Evolutionary conservation across 2,329 filamentous ascomycete genomes (phyloP).

Genomic region (Aspergillus glaucus): DNA sequence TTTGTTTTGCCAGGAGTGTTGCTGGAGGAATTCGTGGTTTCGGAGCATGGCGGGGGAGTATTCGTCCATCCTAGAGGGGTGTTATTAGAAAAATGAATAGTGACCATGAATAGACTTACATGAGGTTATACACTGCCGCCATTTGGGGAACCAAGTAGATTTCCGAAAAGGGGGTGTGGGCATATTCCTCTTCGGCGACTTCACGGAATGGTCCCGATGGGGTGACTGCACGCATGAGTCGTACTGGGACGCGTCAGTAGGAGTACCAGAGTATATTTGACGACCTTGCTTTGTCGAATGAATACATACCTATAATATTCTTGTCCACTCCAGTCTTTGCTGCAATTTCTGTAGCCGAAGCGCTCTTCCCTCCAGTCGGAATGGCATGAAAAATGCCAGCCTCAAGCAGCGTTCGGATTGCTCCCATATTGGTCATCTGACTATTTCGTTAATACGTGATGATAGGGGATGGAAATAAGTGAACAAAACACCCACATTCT

Average conservation of each 20-base stretch:
- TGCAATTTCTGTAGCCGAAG: conserved; percentile 7
- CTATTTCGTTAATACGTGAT: not conserved
- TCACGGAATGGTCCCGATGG: conserved; percentile 14
- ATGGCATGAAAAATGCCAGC: conserved; percentile 16
- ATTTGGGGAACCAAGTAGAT: conserved; percentile 11
- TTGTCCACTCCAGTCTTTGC: conserved; percentile 8
- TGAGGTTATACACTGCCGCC: conserved; percentile 7
- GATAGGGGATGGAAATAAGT: not conserved
- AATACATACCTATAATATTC: conserved; percentile 2
- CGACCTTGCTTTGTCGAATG: not conserved
- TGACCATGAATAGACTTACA: conserved; percentile 2
- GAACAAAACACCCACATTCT: conserved; percentile 5
- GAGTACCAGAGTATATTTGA: no score
- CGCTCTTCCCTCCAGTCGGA: conserved; percentile 11
- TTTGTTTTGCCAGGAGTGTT: conserved; percentile 11
- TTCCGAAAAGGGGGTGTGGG: conserved; percentile 15
- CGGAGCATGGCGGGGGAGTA: conserved; percentile 6
- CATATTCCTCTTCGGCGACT: conserved; percentile 12
- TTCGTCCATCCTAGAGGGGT: conserved; percentile 7
- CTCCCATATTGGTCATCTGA: conserved; percentile 14
- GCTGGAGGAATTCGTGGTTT: conserved; percentile 11
- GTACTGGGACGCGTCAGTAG: conserved; percentile 5
- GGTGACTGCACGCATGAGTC: conserved; percentile 15
- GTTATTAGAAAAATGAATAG: not conserved
- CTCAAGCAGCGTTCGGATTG: conserved; percentile 13